phyloP scores from a whole-genome alignment of 352 stramenopile species.

The Phytophthora colocasiae region DNA sequence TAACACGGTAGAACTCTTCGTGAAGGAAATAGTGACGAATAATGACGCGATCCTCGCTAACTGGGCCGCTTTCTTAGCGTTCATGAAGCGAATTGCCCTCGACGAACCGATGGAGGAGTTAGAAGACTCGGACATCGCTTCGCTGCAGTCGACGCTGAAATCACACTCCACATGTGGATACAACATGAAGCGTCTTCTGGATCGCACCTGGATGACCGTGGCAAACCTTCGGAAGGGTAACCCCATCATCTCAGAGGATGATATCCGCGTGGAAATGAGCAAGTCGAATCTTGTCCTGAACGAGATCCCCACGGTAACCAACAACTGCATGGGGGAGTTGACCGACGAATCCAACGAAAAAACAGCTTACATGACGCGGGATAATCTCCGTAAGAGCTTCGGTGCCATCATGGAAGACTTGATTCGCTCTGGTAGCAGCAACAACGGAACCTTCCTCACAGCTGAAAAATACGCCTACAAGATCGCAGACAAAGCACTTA shows the following conservation, averaged over 20 bases:
- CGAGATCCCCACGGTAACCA: constrained; percentile 47
- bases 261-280: constrained; percentile 30
- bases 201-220: constrained; percentile 32
- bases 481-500: constrained; percentile 49
- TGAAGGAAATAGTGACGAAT: constrained; percentile 40
- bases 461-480: constrained; percentile 38
- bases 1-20: constrained; percentile 33
- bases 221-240: constrained; percentile 15
- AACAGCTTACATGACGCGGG: constrained; percentile 34
- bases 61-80: constrained; percentile 20
- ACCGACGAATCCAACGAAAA: constrained; percentile 10
- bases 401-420: constrained; percentile 53
- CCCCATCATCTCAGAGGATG: constrained; percentile 23
- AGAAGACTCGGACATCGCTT: constrained; percentile 22
- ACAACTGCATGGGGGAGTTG: constrained; percentile 44
- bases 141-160: constrained; percentile 18
- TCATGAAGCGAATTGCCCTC: constrained; percentile 33
- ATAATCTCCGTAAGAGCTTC: constrained; percentile 51
- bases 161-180: constrained; percentile 32
- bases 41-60: constrained; percentile 32
- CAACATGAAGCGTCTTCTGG: constrained; percentile 28
- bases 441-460: constrained; percentile 33
- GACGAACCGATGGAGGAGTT: constrained; percentile 19
- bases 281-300: constrained; percentile 46
- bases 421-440: constrained; percentile 33